phyloP scores from a whole-genome alignment of 1,139 yeast species.

The Magnusiomyces ingens region DNA sequence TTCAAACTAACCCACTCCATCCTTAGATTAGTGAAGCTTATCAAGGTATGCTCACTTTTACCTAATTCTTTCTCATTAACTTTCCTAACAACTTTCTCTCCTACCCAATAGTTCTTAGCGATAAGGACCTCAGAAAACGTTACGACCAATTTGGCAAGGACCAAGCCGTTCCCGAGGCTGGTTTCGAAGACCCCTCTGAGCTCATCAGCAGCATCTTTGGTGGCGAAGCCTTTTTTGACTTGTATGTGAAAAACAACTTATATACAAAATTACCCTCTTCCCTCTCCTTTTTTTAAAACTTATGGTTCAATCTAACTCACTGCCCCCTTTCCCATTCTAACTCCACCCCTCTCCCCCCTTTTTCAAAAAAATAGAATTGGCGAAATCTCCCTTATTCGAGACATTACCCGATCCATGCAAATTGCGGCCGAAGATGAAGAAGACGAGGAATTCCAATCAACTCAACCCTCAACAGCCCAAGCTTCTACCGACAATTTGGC shows the following conservation, averaged over 20 bases:
- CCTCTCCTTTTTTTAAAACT: background rate
- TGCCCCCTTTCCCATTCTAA: too few species aligned
- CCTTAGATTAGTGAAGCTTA: constrained; percentile 32
- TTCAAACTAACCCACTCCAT: background rate
- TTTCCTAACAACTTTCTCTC: background rate
- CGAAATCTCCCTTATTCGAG: constrained; percentile 78
- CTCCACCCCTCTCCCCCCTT: constrained; percentile 7
- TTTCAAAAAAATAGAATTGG: constrained; percentile 49
- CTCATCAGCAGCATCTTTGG: constrained; percentile 85
- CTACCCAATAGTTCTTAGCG: constrained; percentile 56
- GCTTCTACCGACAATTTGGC: constrained; percentile 8
- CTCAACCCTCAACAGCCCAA: constrained; percentile 11
- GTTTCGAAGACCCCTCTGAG: constrained; percentile 86
- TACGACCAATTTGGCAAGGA: constrained; percentile 86
- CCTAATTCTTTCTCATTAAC: constrained; percentile 8
- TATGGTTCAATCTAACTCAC: too few species aligned
- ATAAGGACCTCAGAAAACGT: constrained; percentile 60
- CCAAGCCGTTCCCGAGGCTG: constrained; percentile 71
- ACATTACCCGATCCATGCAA: constrained; percentile 66
- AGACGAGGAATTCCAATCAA: constrained; percentile 39
- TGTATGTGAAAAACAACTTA: constrained; percentile 32
- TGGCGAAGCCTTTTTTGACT: constrained; percentile 81
- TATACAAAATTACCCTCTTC: background rate
- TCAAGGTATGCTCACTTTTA: constrained; percentile 21
- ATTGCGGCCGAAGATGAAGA: constrained; percentile 69